Conservation (phyloP, 2,329 filamentous ascomycete genomes). For the Byssoonygena ceratinophila region DNA sequence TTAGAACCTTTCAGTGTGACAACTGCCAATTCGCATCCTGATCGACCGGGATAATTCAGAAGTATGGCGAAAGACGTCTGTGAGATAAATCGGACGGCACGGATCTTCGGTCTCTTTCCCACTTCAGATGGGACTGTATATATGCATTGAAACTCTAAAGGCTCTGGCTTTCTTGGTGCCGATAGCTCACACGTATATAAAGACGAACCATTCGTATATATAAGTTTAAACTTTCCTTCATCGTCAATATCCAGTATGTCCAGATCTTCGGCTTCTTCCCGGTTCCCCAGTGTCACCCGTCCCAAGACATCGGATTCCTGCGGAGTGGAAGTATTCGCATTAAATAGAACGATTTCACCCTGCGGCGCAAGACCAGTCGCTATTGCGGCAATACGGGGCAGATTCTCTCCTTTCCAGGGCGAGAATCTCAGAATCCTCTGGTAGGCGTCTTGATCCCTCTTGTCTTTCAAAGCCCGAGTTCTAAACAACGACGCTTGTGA, state of each 20-base stretch:
- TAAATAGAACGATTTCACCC: slow-evolving; percentile 71
- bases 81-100: slow-evolving; percentile 47
- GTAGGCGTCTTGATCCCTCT: slow-evolving; percentile 46
- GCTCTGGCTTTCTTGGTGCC: slow-evolving; percentile 39
- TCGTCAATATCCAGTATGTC: slow-evolving; percentile 31
- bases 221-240: slow-evolving; percentile 52
- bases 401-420: slow-evolving; percentile 42
- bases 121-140: slow-evolving; percentile 22
- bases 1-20: slow-evolving; percentile 30
- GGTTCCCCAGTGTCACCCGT: slow-evolving; percentile 41
- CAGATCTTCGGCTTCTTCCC: slow-evolving; percentile 43
- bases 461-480: slow-evolving; percentile 23
- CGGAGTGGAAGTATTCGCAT: slow-evolving; percentile 49
- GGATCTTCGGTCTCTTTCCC: slow-evolving; percentile 40
- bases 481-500: slow-evolving; percentile 46
- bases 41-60: slow-evolving; percentile 45
- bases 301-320: slow-evolving; percentile 44
- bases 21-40: slow-evolving; percentile 46
- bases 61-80: slow-evolving; percentile 46
- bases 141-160: slow-evolving; percentile 25
- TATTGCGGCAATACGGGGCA: slow-evolving; percentile 60
- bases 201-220: slow-evolving; percentile 67
- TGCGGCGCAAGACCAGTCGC: slow-evolving; percentile 67
- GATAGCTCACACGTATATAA: slow-evolving; percentile 57
- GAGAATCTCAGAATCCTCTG: slow-evolving; percentile 50